These are phyloP conservation scores for Gypsophila paniculata DNA, from an alignment of 179 eudicot genomes.

Conservation along the genomic window DNA sequence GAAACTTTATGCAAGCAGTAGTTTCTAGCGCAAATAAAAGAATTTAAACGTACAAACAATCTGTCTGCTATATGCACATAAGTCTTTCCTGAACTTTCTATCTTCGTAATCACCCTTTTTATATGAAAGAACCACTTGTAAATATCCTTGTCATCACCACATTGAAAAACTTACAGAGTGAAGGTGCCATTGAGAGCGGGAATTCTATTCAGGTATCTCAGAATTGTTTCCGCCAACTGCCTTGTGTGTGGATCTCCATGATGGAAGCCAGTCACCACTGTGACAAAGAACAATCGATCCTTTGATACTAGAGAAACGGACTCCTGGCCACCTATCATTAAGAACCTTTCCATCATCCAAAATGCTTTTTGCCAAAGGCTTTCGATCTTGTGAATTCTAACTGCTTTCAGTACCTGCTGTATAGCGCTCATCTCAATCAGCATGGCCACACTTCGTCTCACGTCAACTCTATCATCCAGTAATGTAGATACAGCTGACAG, in stretches of 20 bases:
- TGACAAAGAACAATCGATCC: constrained; percentile 47
- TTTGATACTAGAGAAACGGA: constrained; percentile 48
- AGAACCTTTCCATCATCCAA: constrained; percentile 76
- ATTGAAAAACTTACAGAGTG: constrained; percentile 4
- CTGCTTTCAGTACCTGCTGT: constrained; percentile 48
- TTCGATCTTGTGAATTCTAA: constrained; percentile 60
- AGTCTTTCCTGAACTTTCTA: not conserved
- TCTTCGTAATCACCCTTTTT: not conserved
- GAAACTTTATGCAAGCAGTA: not conserved
- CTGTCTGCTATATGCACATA: not conserved
- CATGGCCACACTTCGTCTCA: constrained; percentile 48
- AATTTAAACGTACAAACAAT: not conserved
- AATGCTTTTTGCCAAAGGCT: constrained; percentile 57
- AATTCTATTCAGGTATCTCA: constrained; percentile 60
- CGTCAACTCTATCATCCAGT: constrained; percentile 62
- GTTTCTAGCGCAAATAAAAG: not conserved
- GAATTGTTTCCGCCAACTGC: constrained; percentile 76
- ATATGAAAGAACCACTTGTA: constrained; percentile 2
- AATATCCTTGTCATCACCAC: not conserved
- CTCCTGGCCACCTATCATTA: constrained; percentile 47
- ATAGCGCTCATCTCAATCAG: constrained; percentile 46
- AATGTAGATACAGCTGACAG: constrained; percentile 68
- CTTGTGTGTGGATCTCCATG: constrained; percentile 71
- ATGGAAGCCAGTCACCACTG: constrained; percentile 66
- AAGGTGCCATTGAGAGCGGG: constrained; percentile 37